These are phyloP conservation scores for Botrytis fabae DNA, from an alignment of 2,329 filamentous ascomycete species.

Conservation along the genomic window DNA sequence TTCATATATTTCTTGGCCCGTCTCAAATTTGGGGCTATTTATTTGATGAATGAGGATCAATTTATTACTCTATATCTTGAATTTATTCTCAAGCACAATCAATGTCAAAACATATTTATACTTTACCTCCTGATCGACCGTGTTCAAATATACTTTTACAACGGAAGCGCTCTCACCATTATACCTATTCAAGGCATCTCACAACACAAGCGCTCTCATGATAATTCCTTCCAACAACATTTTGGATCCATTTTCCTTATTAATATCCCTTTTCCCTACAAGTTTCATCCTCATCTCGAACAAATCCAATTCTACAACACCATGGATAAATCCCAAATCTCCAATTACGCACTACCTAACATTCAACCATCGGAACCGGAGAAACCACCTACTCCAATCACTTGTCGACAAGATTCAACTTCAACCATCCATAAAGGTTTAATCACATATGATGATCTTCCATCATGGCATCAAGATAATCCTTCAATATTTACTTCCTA, in stretches of 20 bases:
- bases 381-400: background rate
- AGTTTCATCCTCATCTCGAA: background rate
- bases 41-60: background rate
- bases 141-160: background rate
- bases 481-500: constrained; percentile 15
- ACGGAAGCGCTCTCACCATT: background rate
- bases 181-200: background rate
- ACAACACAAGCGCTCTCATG: background rate
- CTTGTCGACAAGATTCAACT: no score
- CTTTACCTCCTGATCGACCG: background rate
- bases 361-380: background rate
- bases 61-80: background rate
- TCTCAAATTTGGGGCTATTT: background rate
- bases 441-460: constrained; percentile 18
- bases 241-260: background rate
- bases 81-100: background rate
- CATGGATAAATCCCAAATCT: background rate
- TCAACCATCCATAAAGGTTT: background rate
- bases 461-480: constrained; percentile 19
- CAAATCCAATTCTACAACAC: background rate
- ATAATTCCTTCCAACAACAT: background rate
- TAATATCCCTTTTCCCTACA: constrained; percentile 1
- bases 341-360: background rate
- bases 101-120: background rate
- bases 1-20: background rate